Evolutionary conservation across 805 yeast genomes (phyloP), one percentile per base, ranked within the genome.

Genomic region (Grigorovia humatica): DNA sequence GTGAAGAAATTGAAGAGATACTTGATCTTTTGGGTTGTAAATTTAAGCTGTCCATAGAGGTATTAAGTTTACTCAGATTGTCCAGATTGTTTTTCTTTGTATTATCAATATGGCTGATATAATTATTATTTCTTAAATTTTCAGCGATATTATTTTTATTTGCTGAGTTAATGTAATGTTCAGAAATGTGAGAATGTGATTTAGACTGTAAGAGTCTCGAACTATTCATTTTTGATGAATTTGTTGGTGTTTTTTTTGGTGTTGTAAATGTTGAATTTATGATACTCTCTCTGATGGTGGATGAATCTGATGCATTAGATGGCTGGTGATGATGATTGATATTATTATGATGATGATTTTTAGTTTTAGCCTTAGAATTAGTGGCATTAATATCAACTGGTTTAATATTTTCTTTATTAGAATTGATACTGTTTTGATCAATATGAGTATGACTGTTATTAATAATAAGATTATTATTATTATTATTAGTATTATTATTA

Each of bases 1-100:
- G 23, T 13, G 65, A 58, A 8, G 64, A 54, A 20, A 54, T 51
- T 1, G 65, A 59, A 4, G 62, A 54, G 19, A 58, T 56, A 49
- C 61, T 61, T 6, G 62, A 44, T 29, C 47, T 45, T 13, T 52
- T 48, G 9, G 55, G 44, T 18, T 44, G 23, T 23, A 52, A 19
- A 19, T 51, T 44, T 23, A 49, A 43, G 19, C 44, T 49, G 13
- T 44, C 52, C 52, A 52, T 52, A 9, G 56, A 52, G 27, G 15
- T 29, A 13, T 48, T 40, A 19, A 46, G 19, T 2, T 32, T 20
- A 17, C 19, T 43, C 1, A 15, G 15, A 20, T n/a, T 47, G 1
- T 20, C 2, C 2, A 30, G 11, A 18, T 35, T 44, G 7, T 15
- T n/a, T 32, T 12, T 40, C 2, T 18, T 44, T 19, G 12, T 17